A percentile compares a stretch with the other conserved stretches of the same genome.
These are phyloP conservation scores for Phyllosticta citriasiana DNA, from an alignment of 2,329 filamentous ascomycete genomes.

Conservation along the genomic window DNA sequence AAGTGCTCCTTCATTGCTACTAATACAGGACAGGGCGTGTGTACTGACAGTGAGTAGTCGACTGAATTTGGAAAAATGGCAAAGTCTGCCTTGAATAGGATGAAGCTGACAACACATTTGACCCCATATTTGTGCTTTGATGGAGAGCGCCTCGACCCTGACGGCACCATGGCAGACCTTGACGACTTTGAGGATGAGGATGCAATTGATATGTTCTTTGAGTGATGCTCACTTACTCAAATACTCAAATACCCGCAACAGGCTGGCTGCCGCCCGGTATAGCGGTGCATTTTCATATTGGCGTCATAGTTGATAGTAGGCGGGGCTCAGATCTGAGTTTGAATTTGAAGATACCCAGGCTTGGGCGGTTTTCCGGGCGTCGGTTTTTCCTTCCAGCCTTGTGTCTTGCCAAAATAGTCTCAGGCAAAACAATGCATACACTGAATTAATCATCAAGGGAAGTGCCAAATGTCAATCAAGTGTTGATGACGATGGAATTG, in stretches of 20 bases:
- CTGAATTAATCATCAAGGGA: too few species aligned
- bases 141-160: slow-evolving; percentile 25
- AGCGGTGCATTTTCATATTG: neutral
- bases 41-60: slow-evolving; percentile 13
- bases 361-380: neutral
- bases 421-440: too few species aligned
- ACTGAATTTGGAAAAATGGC: slow-evolving; percentile 15
- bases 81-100: slow-evolving; percentile 19
- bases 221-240: slow-evolving; percentile 3
- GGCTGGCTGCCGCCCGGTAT: neutral
- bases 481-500: neutral
- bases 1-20: slow-evolving; percentile 16
- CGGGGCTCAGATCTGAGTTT: neutral
- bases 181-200: slow-evolving; percentile 29
- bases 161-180: slow-evolving; percentile 21
- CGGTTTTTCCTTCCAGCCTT: neutral
- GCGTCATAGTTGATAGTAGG: neutral
- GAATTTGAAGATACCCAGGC: neutral
- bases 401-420: too few species aligned
- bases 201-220: slow-evolving; percentile 26
- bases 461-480: neutral
- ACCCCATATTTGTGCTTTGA: slow-evolving; percentile 24
- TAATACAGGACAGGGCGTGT: neutral
- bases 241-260: neutral
- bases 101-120: slow-evolving; percentile 18